Base-by-base conservation (phyloP, 2,329 filamentous ascomycete genomes). In the Pyrenophora seminiperda region DNA sequence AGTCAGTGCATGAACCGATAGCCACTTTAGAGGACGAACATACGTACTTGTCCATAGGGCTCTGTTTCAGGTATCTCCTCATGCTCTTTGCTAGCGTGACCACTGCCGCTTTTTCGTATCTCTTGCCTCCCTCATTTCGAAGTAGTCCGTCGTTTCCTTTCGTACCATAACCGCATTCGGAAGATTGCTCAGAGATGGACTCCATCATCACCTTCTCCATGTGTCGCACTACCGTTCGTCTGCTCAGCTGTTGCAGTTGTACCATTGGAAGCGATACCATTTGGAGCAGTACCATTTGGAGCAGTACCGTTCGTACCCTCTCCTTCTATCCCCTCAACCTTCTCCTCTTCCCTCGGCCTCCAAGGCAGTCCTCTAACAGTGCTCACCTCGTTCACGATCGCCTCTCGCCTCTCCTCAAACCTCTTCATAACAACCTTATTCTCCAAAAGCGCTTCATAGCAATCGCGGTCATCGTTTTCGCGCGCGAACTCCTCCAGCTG, bases 401-500 rank as follows among this genome's bases (percentile, higher is more conserved):
- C 70, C 46, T 76, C 77, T 54, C 91, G 81, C 68, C 88, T 79
- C 73, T 85, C 81, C 54, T 81, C 77, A 82, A 90, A 88, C 61
- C 87, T 81, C 54, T 72, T 77, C 49, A 92, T 87, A 49, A 91
- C 87, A 15, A 67, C 71, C 61, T 85, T 80, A 72, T 91, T 91
- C 73, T 92, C 88, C 48, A 75, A 71, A 67, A 91, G 88, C 50
- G 88, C 89, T 50, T 91, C 87, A 59, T 83, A 75, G 76, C 89
- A 92, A 70, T 89, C 88, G 54, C 79, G 78, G 66, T 92, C 89
- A 13, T 85, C 80, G 18, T 77, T 74, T 3, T 62, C 51, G 3
- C 64, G 54, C 7, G 63, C 62, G 62, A 83, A 91, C 27, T 87
- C 87, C 47, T 81, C 78, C 50, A 91, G 84, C 70, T 91, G 84